Evolutionary conservation across 805 yeast species (phyloP), one percentile per base, ranked within the genome.

Genomic region (Monosporozyma unispora): DNA sequence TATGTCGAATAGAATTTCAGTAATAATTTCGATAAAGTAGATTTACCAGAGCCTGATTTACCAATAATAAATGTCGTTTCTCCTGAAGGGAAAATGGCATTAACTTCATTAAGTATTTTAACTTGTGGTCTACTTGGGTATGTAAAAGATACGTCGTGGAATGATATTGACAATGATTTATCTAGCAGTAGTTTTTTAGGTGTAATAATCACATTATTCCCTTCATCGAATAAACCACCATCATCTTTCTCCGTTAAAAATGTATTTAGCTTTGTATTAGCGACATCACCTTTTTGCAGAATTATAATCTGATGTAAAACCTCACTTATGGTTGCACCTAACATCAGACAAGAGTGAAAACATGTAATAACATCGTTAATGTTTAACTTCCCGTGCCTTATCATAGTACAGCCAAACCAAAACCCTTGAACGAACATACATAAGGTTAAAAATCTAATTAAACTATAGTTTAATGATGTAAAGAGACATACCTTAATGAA

Each of bases 31-130:
- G 84, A 77, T 2, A 93, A 52, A 0, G 98, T 84, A 0, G 98
- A 91, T 63, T 93, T 93, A 0, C 99, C 99, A 0, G 90, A 82
- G 0, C 99, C 99, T 0, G 97, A 89, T 52, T 75, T 73, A 0
- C 99, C 99, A 40, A 93, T 77, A 3, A 93, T 66, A 57, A 79
- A 91, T 1, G 82, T 79, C 6, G 77, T 60, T 29, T 67, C 55
- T 1, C 76, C 73, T 0, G 77, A 63, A 1, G 70, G 64, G 33
- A 89, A 68, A 1, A 56, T 55, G 23, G 84, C 50, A n/a, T 64
- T 59, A 1, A 84, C 69, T 45, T 75, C 57, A 0, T 73, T 64
- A 14, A 93, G 61, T 0, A 79, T 79, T 1, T 67, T 65, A 1
- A 65, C 63, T 1, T 69, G 69, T 0, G 72, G 71, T 54, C 91